Evolutionary conservation across 495 filamentous ascomycete genomes (phyloP).

Genomic region (Aspergillus panamensis): DNA sequence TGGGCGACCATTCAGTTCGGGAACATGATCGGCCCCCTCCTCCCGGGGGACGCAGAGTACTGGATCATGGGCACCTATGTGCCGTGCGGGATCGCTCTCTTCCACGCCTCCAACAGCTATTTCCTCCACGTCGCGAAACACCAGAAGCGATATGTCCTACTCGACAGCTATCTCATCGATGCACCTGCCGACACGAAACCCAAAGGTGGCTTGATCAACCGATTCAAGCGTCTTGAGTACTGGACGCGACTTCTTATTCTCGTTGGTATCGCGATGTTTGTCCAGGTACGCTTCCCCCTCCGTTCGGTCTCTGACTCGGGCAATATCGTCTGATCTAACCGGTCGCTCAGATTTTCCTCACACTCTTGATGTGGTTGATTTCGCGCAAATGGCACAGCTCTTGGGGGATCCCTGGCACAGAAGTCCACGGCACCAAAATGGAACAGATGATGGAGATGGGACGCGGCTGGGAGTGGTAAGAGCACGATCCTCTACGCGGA

Average conservation of each 20-base stretch:
- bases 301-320: no score
- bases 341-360: slow-evolving; percentile 50
- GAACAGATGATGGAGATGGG: slow-evolving; percentile 40
- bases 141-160: slow-evolving; percentile 32
- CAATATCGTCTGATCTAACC: no score
- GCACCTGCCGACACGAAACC: slow-evolving; percentile 2
- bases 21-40: slow-evolving; percentile 55
- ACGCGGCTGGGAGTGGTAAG: slow-evolving; percentile 63
- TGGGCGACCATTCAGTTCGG: slow-evolving; percentile 56
- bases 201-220: slow-evolving; percentile 22
- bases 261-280: slow-evolving; percentile 28
- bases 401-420: slow-evolving; percentile 51
- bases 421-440: slow-evolving; percentile 34
- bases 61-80: slow-evolving; percentile 75
- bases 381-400: slow-evolving; percentile 63
- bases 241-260: slow-evolving; percentile 25
- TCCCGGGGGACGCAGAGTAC: slow-evolving; percentile 58
- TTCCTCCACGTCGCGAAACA: slow-evolving; percentile 59
- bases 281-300: slow-evolving; percentile 23
- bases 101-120: slow-evolving; percentile 65
- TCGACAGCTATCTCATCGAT: slow-evolving; percentile 11
- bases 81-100: slow-evolving; percentile 66
- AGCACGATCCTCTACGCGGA: no score
- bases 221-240: slow-evolving; percentile 32
- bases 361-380: slow-evolving; percentile 58